Base-by-base conservation (phyloP, 2,329 filamentous ascomycete genomes). In the Orbilia brochopaga region DNA sequence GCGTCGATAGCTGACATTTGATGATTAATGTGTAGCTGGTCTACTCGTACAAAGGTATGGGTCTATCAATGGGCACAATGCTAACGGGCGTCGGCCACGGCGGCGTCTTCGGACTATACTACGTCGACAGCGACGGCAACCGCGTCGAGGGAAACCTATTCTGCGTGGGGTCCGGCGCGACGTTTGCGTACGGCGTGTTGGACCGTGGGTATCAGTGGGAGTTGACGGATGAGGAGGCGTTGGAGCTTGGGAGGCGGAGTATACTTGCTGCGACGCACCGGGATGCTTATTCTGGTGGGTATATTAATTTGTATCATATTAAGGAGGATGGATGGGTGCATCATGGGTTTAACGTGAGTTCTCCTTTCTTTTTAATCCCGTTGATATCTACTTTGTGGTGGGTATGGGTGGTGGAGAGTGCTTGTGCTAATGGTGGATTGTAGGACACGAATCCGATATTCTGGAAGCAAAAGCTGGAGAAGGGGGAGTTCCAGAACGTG, bases 281-380 rank as follows among this genome's bases (percentile, higher is more conserved):
- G 79, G 94, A 99, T 80, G 94, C 94, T n/a, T 99, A 90, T 85
- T 97, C 94, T 23, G 94, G 94, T 84, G 94, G 94, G 76, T 97
- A 87, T 83, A 97, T 99, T 85, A 99, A 99, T 83, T 80, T 97
- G 79, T 99, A 99, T 82, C 94, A 99, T 79, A 92, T 99, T 80
- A 97, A 97, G 87, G 93, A 99, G 84, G 89, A 92, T 75, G 94
- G 94, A 77, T 99, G 94, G 94, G 92, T 96, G 78, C 96, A 96
- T 86, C 93, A 97, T 79, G 94, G 94, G 74, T 99, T 99, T 85
- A 92, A 84, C 76, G 76, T 77, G 69, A 60, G 75, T 66, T 40
- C n/a, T 48, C 23, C 24, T 63, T 11, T 32, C n/a, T 19, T 51
- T 35, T 50, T n/a, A 44, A 24, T 48, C 56, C 19, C 21, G 13